Evolutionary conservation across 768 basidiomycete species (phyloP).

Genomic region (Kwoniella shandongensis): DNA sequence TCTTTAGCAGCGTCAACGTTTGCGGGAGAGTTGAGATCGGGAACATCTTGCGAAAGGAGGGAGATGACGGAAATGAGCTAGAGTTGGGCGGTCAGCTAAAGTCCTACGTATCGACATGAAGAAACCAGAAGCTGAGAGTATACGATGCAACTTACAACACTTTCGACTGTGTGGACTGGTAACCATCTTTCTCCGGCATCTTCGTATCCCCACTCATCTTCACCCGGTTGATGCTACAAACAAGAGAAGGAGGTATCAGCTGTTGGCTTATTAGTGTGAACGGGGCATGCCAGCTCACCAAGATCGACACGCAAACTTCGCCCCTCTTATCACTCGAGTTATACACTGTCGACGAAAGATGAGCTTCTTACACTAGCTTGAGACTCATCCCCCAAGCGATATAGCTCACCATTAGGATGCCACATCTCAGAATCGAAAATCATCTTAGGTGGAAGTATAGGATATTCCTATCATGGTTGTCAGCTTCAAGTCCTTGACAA

Average conservation of each 20-base stretch:
- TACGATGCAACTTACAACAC: slow-evolving; percentile 65
- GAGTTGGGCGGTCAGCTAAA: slow-evolving; percentile 4
- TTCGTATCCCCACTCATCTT: slow-evolving; percentile 92
- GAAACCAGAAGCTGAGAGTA: background rate
- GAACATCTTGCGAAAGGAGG: slow-evolving; percentile 83
- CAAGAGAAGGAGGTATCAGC: slow-evolving; percentile 14
- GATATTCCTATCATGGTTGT: slow-evolving; percentile 64
- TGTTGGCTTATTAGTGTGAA: background rate
- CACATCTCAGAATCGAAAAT: slow-evolving; percentile 57
- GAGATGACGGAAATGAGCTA: slow-evolving; percentile 97
- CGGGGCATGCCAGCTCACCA: slow-evolving; percentile 47
- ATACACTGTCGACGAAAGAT: slow-evolving; percentile 49
- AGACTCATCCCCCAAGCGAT: background rate
- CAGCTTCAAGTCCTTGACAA: too few species aligned
- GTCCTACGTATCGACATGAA: background rate
- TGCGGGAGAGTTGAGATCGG: slow-evolving; percentile 89
- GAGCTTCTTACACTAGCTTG: background rate
- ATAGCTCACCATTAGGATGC: slow-evolving; percentile 56
- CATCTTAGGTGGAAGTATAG: slow-evolving; percentile 91
- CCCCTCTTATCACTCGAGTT: slow-evolving; percentile 55
- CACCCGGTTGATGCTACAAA: slow-evolving; percentile 82
- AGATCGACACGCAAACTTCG: slow-evolving; percentile 57
- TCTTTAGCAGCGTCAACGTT: slow-evolving; percentile 86
- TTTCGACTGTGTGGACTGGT: slow-evolving; percentile 95
- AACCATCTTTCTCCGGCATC: slow-evolving; percentile 96